phyloP scores from a whole-genome alignment of 1,284 basidiomycete genomes.

The Tylopilus orsonianus region DNA sequence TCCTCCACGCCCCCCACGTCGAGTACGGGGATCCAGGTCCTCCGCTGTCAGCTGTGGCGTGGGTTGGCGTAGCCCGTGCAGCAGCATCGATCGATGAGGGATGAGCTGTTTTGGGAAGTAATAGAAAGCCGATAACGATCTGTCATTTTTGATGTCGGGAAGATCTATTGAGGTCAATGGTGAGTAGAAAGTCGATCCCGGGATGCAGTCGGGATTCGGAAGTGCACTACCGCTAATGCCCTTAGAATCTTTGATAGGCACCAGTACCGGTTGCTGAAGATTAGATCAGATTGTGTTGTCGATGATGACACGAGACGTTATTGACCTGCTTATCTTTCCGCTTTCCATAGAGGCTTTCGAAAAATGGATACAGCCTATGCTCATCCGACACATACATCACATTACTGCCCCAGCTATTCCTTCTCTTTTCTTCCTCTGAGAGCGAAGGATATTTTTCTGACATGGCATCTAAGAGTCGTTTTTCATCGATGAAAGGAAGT shows the following conservation, averaged over 20 bases:
- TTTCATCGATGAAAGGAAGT: slow-evolving; percentile 93
- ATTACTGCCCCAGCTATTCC: slow-evolving; percentile 88
- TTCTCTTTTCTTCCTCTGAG: slow-evolving; percentile 76
- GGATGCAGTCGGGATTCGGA: slow-evolving; percentile 87
- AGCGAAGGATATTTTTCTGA: slow-evolving; percentile 70
- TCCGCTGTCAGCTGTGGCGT: slow-evolving; percentile 63
- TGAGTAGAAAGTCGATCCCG: slow-evolving; percentile 86
- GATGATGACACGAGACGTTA: slow-evolving; percentile 13
- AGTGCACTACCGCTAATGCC: slow-evolving; percentile 82
- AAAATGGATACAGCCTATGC: slow-evolving; percentile 82
- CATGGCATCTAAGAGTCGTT: slow-evolving; percentile 84
- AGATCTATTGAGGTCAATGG: slow-evolving; percentile 62
- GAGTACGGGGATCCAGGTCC: slow-evolving; percentile 65
- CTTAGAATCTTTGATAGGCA: slow-evolving; percentile 71
- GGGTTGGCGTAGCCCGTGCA: slow-evolving; percentile 72
- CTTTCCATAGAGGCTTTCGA: slow-evolving; percentile 90
- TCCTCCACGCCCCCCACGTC: slow-evolving; percentile 43
- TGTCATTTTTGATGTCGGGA: slow-evolving; percentile 84
- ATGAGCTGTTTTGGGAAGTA: slow-evolving; percentile 85
- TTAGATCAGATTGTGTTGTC: slow-evolving; percentile 15
- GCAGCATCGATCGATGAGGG: slow-evolving; percentile 83
- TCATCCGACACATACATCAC: slow-evolving; percentile 86
- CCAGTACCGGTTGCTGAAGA: slow-evolving; percentile 52
- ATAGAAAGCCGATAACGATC: slow-evolving; percentile 85
- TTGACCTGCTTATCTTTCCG: slow-evolving; percentile 78